phyloP scores from a whole-genome alignment of 2,329 filamentous ascomycete species.

The Fusarium subtropicale region DNA sequence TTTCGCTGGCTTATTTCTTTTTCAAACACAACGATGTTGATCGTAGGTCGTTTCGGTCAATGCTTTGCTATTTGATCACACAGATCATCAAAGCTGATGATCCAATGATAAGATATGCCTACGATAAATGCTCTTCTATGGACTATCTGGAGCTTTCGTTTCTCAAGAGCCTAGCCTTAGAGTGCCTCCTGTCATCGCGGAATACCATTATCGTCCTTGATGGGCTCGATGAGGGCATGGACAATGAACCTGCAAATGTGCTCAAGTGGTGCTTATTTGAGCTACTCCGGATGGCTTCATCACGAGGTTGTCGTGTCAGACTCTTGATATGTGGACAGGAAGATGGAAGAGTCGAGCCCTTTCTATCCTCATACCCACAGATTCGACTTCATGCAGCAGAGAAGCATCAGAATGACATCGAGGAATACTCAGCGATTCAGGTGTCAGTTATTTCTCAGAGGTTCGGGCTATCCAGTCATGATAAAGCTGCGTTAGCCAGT shows the following conservation, averaged over 20 bases:
- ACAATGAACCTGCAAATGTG: neutral
- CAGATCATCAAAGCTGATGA: neutral
- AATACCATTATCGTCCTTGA: neutral
- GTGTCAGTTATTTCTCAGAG: fast-evolving
- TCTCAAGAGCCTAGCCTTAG: neutral
- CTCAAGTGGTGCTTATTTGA: neutral
- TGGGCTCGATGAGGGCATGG: neutral
- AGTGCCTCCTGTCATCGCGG: neutral
- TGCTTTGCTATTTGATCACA: neutral
- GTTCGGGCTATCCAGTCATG: neutral
- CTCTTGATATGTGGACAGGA: neutral
- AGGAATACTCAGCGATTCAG: neutral
- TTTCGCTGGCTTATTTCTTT: neutral
- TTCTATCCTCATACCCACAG: neutral
- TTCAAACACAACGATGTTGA: neutral
- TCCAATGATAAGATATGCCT: neutral
- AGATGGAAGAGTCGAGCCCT: neutral
- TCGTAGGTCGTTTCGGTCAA: neutral
- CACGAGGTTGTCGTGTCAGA: neutral
- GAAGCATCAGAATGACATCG: neutral
- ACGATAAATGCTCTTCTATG: neutral
- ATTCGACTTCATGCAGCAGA: neutral
- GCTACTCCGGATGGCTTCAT: neutral
- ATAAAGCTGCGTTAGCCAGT: neutral
- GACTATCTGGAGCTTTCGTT: neutral